Percentiles rank a stretch among this genome's conserved stretches.
Evolutionary conservation across 2,329 filamentous ascomycete species (phyloP).

Genomic region (Sarocladiaceae sp.): DNA sequence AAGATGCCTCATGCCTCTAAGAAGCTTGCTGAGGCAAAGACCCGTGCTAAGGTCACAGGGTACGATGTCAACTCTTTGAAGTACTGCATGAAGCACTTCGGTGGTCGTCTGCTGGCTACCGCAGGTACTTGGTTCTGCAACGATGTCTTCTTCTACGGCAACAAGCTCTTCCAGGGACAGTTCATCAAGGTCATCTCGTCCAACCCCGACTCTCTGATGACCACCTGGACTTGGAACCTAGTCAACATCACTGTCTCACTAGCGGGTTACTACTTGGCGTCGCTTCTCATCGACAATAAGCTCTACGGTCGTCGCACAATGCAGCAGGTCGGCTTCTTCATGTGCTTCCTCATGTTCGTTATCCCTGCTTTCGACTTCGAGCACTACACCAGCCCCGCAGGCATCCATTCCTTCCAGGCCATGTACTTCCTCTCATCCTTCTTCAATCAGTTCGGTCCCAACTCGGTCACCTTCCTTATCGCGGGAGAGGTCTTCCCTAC

Average conservation of each 20-base stretch:
- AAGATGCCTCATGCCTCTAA: slow-evolving; percentile 89
- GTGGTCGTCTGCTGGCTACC: slow-evolving; percentile 80
- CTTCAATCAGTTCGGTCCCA: slow-evolving; percentile 98
- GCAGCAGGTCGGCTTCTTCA: slow-evolving; percentile 90
- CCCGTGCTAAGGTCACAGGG: slow-evolving; percentile 80
- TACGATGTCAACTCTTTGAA: slow-evolving; percentile 85
- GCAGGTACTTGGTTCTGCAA: slow-evolving; percentile 92
- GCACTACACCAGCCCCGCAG: slow-evolving; percentile 68
- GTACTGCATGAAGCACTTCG: slow-evolving; percentile 77
- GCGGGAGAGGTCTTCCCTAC: slow-evolving; percentile 97
- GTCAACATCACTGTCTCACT: slow-evolving; percentile 86
- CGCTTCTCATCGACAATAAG: slow-evolving; percentile 90
- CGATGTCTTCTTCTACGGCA: slow-evolving; percentile 98
- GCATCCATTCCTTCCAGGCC: slow-evolving; percentile 87
- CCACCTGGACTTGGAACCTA: slow-evolving; percentile 87
- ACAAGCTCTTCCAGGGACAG: slow-evolving; percentile 92
- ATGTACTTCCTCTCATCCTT: slow-evolving; percentile 98
- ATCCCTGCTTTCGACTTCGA: slow-evolving; percentile 84
- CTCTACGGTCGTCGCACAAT: slow-evolving; percentile 94
- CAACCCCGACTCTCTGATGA: slow-evolving; percentile 69
- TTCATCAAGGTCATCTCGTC: slow-evolving; percentile 82
- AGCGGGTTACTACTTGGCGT: slow-evolving; percentile 84
- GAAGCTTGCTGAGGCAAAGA: slow-evolving; percentile 78
- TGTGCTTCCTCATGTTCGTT: slow-evolving; percentile 91
- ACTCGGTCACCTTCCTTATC: slow-evolving; percentile 93